Conservation (phyloP, 2,329 filamentous ascomycete species). For the Trichophyton equinum region DNA sequence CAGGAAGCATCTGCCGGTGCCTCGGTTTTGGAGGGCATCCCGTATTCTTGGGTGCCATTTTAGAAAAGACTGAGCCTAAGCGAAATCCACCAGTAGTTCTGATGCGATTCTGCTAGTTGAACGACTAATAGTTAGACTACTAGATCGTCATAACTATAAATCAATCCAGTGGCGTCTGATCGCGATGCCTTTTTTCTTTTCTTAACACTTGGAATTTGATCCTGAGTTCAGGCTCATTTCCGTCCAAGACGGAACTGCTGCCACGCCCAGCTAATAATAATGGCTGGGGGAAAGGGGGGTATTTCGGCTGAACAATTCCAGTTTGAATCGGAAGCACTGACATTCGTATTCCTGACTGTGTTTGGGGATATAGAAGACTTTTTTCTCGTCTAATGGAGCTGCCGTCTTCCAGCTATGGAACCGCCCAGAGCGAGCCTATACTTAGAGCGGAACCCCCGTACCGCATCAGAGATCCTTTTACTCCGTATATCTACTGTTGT, state of each 20-base stretch:
- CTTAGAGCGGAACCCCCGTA: not conserved
- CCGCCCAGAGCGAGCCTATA: not conserved
- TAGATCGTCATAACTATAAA: not conserved
- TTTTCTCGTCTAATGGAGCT: not conserved
- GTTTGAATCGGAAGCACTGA: not conserved
- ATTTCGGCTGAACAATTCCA: not conserved
- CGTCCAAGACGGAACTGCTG: not conserved
- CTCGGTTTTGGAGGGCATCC: not conserved
- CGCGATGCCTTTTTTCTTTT: not conserved
- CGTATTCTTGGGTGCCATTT: not conserved
- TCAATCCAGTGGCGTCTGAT: not conserved
- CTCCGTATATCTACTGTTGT: not conserved
- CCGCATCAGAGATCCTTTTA: not conserved
- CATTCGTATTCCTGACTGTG: not conserved
- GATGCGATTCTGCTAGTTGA: not conserved
- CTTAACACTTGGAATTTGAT: not conserved
- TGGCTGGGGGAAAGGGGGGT: not conserved
- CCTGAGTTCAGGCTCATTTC: too few relatives aligned
- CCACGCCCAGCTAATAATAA: not conserved
- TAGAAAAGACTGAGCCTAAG: not conserved
- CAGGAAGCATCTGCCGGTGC: not conserved
- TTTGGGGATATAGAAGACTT: not conserved
- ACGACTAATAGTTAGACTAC: not conserved
- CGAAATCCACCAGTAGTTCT: not conserved
- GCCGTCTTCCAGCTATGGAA: not conserved